Conservation (phyloP, 75 land plant genomes). For the Adiantum capillusveneris region DNA sequence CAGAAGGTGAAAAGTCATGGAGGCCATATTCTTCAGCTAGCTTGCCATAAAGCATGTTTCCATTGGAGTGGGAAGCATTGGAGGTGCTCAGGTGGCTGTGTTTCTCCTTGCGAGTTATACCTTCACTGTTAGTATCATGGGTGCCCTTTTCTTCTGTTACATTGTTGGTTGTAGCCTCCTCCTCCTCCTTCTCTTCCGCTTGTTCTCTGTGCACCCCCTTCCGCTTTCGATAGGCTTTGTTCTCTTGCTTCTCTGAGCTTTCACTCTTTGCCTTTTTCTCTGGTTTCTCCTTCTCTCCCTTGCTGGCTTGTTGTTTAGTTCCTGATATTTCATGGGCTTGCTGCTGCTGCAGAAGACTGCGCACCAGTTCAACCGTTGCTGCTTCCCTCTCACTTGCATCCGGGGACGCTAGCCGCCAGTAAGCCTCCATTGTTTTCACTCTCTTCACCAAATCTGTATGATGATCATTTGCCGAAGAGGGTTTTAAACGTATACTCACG, state of each 20-base stretch:
- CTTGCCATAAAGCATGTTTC: no score
- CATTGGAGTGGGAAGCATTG: no score
- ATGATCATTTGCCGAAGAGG: no score
- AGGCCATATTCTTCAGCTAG: constrained; percentile 26
- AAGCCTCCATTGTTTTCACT: constrained; percentile 47
- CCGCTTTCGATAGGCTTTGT: background rate
- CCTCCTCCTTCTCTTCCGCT: no score
- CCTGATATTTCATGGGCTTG: constrained; percentile 59
- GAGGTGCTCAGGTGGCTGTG: no score
- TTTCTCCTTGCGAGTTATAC: no score
- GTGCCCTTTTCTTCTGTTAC: no score
- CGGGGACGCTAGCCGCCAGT: constrained; percentile 51
- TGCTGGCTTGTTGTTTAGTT: constrained; percentile 10
- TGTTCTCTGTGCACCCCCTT: no score
- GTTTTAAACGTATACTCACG: no score
- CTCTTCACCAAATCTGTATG: no score
- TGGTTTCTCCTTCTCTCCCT: constrained; percentile 9
- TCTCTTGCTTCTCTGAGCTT: background rate
- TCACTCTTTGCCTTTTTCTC: background rate
- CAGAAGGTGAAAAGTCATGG: constrained; percentile 53
- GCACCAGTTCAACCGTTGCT: constrained; percentile 50
- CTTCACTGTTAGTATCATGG: no score
- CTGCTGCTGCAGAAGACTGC: constrained; percentile 37
- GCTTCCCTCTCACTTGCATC: constrained; percentile 44
- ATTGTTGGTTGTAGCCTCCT: no score